Evolutionary conservation across 1,139 yeast genomes (phyloP).

Genomic region (Martiniozyma asiatica): DNA sequence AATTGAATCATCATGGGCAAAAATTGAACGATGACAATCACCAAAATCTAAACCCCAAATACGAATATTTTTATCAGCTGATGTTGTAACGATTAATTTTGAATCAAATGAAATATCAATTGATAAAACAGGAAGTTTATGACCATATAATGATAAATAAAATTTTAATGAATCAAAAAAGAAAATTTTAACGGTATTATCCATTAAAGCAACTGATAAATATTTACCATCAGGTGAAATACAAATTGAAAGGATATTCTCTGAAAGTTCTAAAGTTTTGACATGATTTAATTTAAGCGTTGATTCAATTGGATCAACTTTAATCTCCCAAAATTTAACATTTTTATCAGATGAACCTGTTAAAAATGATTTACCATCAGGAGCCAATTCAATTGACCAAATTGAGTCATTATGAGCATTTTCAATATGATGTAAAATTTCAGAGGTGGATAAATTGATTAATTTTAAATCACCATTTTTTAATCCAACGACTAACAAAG

Average conservation of each 20-base stretch:
- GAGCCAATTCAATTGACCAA: conserved; percentile 82
- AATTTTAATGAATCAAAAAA: conserved; percentile 79
- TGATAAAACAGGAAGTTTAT: conserved; percentile 83
- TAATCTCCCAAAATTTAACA: conserved; percentile 82
- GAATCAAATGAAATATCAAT: conserved; percentile 85
- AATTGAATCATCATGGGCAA: conserved; percentile 93
- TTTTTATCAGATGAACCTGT: conserved; percentile 93
- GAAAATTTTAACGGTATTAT: conserved; percentile 88
- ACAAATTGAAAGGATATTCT: conserved; percentile 70
- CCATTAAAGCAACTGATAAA: conserved; percentile 76
- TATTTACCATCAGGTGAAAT: conserved; percentile 74
- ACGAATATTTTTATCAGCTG: conserved; percentile 94
- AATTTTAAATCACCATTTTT: conserved; percentile 77
- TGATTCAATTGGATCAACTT: conserved; percentile 39
- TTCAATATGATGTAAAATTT: conserved; percentile 55
- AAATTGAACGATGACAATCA: conserved; percentile 92
- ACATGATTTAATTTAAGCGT: conserved; percentile 55
- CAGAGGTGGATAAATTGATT: conserved; percentile 77
- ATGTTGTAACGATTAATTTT: conserved; percentile 76
- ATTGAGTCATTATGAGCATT: conserved; percentile 77
- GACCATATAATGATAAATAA: conserved; percentile 85
- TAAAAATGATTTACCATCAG: conserved; percentile 74
- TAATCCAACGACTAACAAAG: conserved; percentile 79
- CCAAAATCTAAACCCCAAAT: conserved; percentile 99
- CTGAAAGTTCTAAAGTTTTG: conserved; percentile 73